Conservation (phyloP, 371 early-diverging fungal species). For the Mortierella sp. region DNA sequence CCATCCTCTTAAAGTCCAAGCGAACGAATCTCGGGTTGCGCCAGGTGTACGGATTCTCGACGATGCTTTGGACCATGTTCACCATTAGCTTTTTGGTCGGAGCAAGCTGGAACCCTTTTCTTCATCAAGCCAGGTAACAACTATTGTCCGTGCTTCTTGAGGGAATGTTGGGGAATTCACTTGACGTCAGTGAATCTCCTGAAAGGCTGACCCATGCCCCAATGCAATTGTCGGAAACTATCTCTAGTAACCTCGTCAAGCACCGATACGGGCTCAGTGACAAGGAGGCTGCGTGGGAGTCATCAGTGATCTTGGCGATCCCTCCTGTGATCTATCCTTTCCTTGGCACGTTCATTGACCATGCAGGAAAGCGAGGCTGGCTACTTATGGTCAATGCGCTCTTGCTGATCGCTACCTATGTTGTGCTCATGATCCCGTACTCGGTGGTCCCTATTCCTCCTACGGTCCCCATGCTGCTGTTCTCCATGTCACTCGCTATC, state of each 20-base stretch:
- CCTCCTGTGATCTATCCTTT: slow-evolving; percentile 47
- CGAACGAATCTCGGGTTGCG: slow-evolving; percentile 42
- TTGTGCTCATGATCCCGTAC: slow-evolving; percentile 34
- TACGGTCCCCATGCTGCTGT: slow-evolving; percentile 53
- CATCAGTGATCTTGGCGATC: slow-evolving; percentile 39
- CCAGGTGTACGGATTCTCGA: slow-evolving; percentile 50
- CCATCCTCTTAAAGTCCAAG: slow-evolving; percentile 47
- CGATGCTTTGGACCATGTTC: slow-evolving; percentile 44
- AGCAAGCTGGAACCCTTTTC: slow-evolving; percentile 54
- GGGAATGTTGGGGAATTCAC: too few relatives aligned
- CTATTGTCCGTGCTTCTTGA: neutral
- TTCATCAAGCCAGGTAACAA: slow-evolving; percentile 48
- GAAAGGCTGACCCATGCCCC: too few relatives aligned
- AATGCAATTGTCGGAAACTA: neutral
- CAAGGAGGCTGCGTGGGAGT: slow-evolving; percentile 46
- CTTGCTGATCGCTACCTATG: slow-evolving; percentile 35
- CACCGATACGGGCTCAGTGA: slow-evolving; percentile 38
- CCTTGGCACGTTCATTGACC: slow-evolving; percentile 46
- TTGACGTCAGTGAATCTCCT: too few relatives aligned
- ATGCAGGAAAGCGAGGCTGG: slow-evolving; percentile 50
- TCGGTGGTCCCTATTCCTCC: slow-evolving; percentile 39
- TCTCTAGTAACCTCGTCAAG: slow-evolving; percentile 41
- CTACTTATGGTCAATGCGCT: slow-evolving; percentile 37
- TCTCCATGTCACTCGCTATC: slow-evolving; percentile 46
- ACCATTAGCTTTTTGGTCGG: slow-evolving; percentile 47